Evolutionary conservation across 352 stramenopile genomes (phyloP).

Genomic region (Pseudoperonospora humuli): DNA sequence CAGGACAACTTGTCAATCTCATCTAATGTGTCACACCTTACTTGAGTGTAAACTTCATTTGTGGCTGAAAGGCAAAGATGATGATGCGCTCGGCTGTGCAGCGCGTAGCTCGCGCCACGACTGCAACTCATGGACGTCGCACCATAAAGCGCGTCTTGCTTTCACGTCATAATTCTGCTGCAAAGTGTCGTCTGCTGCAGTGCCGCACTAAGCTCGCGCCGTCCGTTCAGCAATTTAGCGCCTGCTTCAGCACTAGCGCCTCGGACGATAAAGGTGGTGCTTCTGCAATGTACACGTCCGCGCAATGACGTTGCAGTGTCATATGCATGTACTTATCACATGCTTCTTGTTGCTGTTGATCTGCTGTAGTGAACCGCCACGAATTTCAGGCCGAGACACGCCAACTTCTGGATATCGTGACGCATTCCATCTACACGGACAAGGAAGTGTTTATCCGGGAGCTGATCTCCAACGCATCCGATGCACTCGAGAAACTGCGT

Average conservation of each 20-base stretch:
- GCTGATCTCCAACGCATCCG: constrained; percentile 97
- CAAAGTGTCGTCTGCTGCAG: constrained; percentile 12
- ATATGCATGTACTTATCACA: background rate
- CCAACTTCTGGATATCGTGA: constrained; percentile 96
- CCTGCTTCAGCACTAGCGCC: constrained; percentile 32
- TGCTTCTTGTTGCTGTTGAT: constrained; percentile 5
- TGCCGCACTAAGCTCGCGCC: constrained; percentile 21
- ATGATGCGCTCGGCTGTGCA: constrained; percentile 51
- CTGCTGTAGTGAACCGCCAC: constrained; percentile 47
- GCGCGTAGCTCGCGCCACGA: constrained; percentile 25
- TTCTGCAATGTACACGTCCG: background rate
- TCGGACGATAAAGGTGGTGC: constrained; percentile 31
- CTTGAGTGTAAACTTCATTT: constrained; percentile 14
- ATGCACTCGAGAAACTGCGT: constrained; percentile 98
- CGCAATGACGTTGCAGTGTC: background rate
- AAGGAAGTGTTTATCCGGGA: constrained; percentile 99
- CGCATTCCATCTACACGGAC: constrained; percentile 99
- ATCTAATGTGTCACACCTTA: constrained; percentile 9
- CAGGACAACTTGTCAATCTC: background rate
- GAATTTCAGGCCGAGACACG: constrained; percentile 95
- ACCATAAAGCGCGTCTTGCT: constrained; percentile 9
- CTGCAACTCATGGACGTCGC: constrained; percentile 11
- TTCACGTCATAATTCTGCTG: background rate
- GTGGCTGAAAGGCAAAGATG: constrained; percentile 15
- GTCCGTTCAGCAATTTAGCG: constrained; percentile 28